Evolutionary conservation across 2,329 filamentous ascomycete species (phyloP), one percentile per base, ranked within the genome.

Genomic region (Byssothecium circinans): DNA sequence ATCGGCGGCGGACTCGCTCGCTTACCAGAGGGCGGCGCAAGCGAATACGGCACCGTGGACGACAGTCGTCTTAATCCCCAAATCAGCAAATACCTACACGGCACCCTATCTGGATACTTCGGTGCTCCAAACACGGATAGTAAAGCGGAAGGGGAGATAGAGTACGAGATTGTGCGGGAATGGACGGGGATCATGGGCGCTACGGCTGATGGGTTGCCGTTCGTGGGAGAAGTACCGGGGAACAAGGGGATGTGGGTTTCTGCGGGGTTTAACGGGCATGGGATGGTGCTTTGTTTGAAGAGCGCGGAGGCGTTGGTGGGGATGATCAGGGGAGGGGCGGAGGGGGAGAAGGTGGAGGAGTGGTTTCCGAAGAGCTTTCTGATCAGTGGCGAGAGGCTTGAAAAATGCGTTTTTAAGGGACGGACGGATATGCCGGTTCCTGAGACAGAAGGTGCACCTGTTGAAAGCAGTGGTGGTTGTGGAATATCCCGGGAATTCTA

Each of bases 221-320:
- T 79, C 59, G 70, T 75, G 0, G 73, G 73, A 0, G 54, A 61
- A 12, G 72, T 76, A 41, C 77, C 76, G 1, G 70, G 65, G 2
- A 63, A 64, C 36, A 53, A 67, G 4, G 74, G 76, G 1, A 59
- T 86, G 18, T 85, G 79, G 74, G 70, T 84, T 1, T 74, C 77
- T 25, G 81, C 79, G 2, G 78, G 81, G 5, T 87, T 87, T 53
- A 84, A 85, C 53, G 85, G 85, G 1, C 82, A 87, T 62, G 65
- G 83, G 0, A 87, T 86, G 84, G 83, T 83, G 1, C 65, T 82
- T 25, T 82, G 81, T 45, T 80, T 82, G 71, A 79, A 82, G 62
- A 80, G 78, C 22, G 82, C 82, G 0, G 76, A 78, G 54, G 84
- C 78, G 0, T 56, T 87, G 48, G 79, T 76, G 1, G 68, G 71